Conservation (phyloP, 2,329 filamentous ascomycete genomes). For the Colletotrichum euphorbiae region DNA sequence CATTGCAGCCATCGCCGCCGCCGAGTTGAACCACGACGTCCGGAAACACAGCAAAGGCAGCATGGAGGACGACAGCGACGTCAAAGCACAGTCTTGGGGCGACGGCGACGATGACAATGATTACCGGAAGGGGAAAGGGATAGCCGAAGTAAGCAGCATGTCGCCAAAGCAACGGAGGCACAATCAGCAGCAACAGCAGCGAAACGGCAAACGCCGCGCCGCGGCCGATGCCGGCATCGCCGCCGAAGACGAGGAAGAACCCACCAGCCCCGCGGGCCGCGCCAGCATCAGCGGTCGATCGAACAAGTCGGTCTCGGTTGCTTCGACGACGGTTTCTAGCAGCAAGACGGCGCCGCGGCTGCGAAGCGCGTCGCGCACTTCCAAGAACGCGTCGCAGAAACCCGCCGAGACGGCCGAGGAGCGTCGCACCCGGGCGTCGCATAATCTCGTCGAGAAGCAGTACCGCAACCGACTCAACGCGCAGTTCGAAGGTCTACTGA, state of each 20-base stretch:
- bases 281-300: slow-evolving; percentile 33
- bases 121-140: not conserved
- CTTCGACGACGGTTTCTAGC: slow-evolving; percentile 27
- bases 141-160: not conserved
- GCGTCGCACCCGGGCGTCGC: slow-evolving; percentile 47
- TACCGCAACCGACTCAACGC: slow-evolving; percentile 49
- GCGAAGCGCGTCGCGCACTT: slow-evolving; percentile 47
- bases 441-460: slow-evolving; percentile 50
- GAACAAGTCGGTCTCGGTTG: slow-evolving; percentile 21
- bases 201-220: slow-evolving; percentile 35
- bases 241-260: slow-evolving; percentile 13
- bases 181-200: slow-evolving; percentile 22
- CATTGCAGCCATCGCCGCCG: slow-evolving; percentile 32
- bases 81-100: slow-evolving; percentile 28
- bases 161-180: slow-evolving; percentile 5
- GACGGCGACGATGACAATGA: slow-evolving; percentile 15
- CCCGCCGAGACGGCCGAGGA: slow-evolving; percentile 45
- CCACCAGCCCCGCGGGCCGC: slow-evolving; percentile 29
- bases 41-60: slow-evolving; percentile 32
- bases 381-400: slow-evolving; percentile 46
- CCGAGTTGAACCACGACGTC: slow-evolving; percentile 33
- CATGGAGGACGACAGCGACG: slow-evolving; percentile 34
- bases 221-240: slow-evolving; percentile 7
- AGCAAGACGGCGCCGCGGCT: slow-evolving; percentile 40
- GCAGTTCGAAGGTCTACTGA: slow-evolving; percentile 48